Evolutionary conservation across 176 grass and related monocot species (phyloP), one percentile per base, ranked within the genome.

Genomic region (Leersia perrieri): DNA sequence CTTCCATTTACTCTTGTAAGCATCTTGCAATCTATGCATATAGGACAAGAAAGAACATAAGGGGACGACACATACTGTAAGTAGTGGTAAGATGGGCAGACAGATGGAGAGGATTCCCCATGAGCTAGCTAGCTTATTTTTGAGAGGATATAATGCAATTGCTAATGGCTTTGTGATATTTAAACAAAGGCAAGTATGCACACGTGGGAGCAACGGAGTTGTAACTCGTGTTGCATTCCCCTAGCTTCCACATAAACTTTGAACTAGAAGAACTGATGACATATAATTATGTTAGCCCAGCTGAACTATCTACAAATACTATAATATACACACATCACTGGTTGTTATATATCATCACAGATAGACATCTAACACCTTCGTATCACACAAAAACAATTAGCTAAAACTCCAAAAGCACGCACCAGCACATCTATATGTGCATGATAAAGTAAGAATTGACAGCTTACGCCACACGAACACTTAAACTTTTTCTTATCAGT

Each of bases 171-270:
- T 77, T 60, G 76, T 63, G 72, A 63, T 83, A 61, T 88, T 90
- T 86, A 82, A 88, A 90, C 86, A 85, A 97, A 68, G 70, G 35
- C 72, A 89, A 79, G 40, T 14, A 64, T 80, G 86, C 81, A 97
- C 88, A 97, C 91, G 88, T 93, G 88, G 75, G 72, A 82, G 68
- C 27, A 75, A 72, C n/a, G 74, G 68, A 87, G 81, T 64, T 83
- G 74, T 90, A 79, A 87, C 80, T 89, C 91, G 76, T 78, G 77
- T 85, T 58, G 75, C 57, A 78, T 63, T 91, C 84, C 72, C 76
- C 44, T 49, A 55, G 60, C 72, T 45, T 64, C 42, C 60, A 84
- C 61, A 84, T 76, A 81, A 77, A 60, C 33, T 81, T 69, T 38
- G 60, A 79, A 79, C 66, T 10, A 80, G 69, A 84, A 84, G 66